These are phyloP conservation scores for Ogataea sp. DNA, from an alignment of 805 yeast species.

Conservation along the genomic window DNA sequence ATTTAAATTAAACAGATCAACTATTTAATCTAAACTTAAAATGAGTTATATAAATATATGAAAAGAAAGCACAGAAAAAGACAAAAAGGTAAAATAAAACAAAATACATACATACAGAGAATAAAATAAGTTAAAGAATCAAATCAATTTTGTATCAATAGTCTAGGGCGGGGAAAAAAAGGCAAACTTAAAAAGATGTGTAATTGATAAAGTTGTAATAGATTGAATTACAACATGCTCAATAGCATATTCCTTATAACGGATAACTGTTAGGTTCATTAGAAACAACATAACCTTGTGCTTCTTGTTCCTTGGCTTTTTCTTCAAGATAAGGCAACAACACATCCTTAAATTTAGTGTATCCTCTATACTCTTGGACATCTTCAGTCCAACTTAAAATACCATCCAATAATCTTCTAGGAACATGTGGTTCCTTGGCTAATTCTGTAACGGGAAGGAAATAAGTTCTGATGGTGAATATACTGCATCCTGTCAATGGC, in stretches of 20 bases:
- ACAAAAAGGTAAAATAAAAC: too few relatives aligned
- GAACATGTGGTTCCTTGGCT: conserved; percentile 52
- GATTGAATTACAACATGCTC: too few relatives aligned
- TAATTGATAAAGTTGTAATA: too few relatives aligned
- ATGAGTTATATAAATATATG: too few relatives aligned
- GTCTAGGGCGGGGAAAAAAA: too few relatives aligned
- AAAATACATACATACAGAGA: too few relatives aligned
- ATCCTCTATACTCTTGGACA: conserved; percentile 56
- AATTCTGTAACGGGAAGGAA: conserved; percentile 47
- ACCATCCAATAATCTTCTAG: conserved; percentile 51
- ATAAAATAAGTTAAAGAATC: too few relatives aligned
- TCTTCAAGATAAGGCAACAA: conserved; percentile 46
- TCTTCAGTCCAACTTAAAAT: conserved; percentile 52
- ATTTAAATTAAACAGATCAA: too few relatives aligned
- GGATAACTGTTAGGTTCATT: conserved; percentile 36
- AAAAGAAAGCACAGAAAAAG: too few relatives aligned
- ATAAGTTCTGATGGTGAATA: conserved; percentile 59
- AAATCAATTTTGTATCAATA: too few relatives aligned
- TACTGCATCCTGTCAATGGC: conserved; percentile 48
- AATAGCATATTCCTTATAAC: conserved; percentile 21
- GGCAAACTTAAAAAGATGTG: neutral
- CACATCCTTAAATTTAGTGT: conserved; percentile 41
- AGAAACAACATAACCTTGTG: conserved; percentile 30
- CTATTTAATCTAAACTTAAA: too few relatives aligned
- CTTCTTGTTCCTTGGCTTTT: conserved; percentile 41